Base-by-base conservation (phyloP, 805 yeast species). In the Vanderwaltozyma yarrowii region DNA sequence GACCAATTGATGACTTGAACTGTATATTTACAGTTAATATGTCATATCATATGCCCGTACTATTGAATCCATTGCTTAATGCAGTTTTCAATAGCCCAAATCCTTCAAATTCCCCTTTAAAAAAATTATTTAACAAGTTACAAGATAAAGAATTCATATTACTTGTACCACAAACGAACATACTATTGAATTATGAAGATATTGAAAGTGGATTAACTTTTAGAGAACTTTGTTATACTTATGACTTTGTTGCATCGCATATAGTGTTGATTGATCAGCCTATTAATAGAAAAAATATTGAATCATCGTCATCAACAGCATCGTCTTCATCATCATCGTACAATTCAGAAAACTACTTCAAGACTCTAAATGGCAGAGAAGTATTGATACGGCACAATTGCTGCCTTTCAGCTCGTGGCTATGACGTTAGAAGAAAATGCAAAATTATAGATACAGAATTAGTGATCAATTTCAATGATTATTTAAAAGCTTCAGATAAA, bases 41-140 rank as follows among this genome's bases (percentile, higher is more conserved):
- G 32, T 20, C 35, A 10, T 61, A 60, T 31, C 73, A 72, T 47
- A 63, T 73, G 26, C 83, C 84, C 3, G 52, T 67, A 32, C 60
- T 78, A 38, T 58, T 70, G 39, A 80, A 81, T 48, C 86, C 88
- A 8, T 61, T 78, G 26, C 61, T 81, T 24, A 76, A 80, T 54
- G 68, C 76, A 28, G 57, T 81, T 6, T 80, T 82, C 64, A 78
- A 80, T 60, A 76, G 80, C 47, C 79, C 81, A 0, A 64, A 61
- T 40, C 75, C 76, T 2, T 42, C 56, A 6, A 58, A 56, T n/a
- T 63, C 70, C 0, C 69, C 77, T 13, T 60, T 69, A 36, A 70
- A 66, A 40, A 66, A 65, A n/a, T 61, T 74, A 7, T 65, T 76
- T 27, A 52, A 58, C 4, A 66, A 57, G 35, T 49, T 80, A 18